These are phyloP conservation scores for Mortierella antarctica DNA, from an alignment of 192 early-diverging fungal genomes.

Conservation along the genomic window DNA sequence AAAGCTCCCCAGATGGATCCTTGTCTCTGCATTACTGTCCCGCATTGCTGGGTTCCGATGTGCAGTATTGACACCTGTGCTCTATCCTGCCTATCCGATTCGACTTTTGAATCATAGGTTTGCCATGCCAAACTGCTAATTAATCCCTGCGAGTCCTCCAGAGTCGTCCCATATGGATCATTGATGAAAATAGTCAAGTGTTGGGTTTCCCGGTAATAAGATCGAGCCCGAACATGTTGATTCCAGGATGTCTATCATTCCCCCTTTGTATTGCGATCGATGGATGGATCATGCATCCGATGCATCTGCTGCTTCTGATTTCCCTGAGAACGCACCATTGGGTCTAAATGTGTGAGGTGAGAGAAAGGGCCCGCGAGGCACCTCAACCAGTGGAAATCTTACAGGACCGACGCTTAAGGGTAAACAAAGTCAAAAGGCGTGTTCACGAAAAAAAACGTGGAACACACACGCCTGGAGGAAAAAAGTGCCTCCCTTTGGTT, in stretches of 20 bases:
- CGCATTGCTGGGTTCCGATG: neutral
- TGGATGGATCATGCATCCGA: constrained; percentile 15
- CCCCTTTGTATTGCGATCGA: neutral
- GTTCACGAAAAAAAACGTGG: too few relatives aligned
- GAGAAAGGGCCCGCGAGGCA: neutral
- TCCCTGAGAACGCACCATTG: neutral
- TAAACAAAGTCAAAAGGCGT: too few relatives aligned
- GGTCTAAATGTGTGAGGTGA: constrained; percentile 1
- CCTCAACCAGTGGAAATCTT: too few relatives aligned
- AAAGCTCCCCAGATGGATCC: neutral
- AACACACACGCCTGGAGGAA: too few relatives aligned
- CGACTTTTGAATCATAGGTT: constrained; percentile 21
- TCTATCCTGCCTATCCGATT: too few relatives aligned
- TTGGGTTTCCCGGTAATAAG: too few relatives aligned
- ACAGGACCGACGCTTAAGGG: too few relatives aligned
- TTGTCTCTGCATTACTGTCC: constrained; percentile 1
- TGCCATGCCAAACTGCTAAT: neutral
- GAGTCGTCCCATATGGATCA: neutral
- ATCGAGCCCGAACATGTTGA: too few relatives aligned
- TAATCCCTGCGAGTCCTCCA: neutral
- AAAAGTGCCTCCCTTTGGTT: too few relatives aligned
- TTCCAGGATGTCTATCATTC: too few relatives aligned
- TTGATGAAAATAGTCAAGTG: neutral
- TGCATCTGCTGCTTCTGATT: constrained; percentile 2
- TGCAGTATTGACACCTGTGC: too few relatives aligned